Conservation (phyloP, 1,139 yeast genomes). For the Geotrichum klebahnii region DNA sequence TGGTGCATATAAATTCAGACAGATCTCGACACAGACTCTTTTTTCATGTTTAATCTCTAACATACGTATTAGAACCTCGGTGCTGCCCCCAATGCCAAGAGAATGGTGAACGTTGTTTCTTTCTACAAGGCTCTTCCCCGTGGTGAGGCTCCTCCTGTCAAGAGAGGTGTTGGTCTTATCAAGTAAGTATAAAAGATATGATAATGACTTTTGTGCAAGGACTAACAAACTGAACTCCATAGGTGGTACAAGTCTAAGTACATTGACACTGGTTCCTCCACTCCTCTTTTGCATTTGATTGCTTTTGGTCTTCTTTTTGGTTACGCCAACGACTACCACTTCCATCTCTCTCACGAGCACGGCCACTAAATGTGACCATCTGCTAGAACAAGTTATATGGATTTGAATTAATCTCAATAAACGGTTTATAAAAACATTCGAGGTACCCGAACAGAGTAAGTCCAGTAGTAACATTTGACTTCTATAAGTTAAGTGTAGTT, state of each 20-base stretch:
- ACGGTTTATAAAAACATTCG: neutral
- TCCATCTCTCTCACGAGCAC: conserved; percentile 67
- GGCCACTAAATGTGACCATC: conserved; percentile 22
- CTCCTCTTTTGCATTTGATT: conserved; percentile 75
- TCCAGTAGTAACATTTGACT: no score
- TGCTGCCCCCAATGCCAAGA: conserved; percentile 92
- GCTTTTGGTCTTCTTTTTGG: conserved; percentile 68
- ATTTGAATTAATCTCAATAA: conserved; percentile 4
- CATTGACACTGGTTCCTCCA: conserved; percentile 67
- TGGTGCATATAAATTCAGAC: no score
- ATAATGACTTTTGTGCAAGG: neutral
- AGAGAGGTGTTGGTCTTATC: conserved; percentile 65
- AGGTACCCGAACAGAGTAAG: no score
- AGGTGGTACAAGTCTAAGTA: conserved; percentile 65
- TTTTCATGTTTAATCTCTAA: neutral
- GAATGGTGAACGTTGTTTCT: conserved; percentile 90
- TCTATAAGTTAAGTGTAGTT: no score
- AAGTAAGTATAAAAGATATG: conserved; percentile 39
- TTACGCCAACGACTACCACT: conserved; percentile 89
- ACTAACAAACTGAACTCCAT: conserved; percentile 29
- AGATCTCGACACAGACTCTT: neutral
- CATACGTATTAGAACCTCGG: conserved; percentile 66
- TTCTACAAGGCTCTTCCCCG: conserved; percentile 96
- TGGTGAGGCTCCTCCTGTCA: conserved; percentile 71
- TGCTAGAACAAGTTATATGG: conserved; percentile 1